Evolutionary conservation across 768 basidiomycete genomes (phyloP), one percentile per base, ranked within the genome.

Genomic region (Hydnum rufescens): DNA sequence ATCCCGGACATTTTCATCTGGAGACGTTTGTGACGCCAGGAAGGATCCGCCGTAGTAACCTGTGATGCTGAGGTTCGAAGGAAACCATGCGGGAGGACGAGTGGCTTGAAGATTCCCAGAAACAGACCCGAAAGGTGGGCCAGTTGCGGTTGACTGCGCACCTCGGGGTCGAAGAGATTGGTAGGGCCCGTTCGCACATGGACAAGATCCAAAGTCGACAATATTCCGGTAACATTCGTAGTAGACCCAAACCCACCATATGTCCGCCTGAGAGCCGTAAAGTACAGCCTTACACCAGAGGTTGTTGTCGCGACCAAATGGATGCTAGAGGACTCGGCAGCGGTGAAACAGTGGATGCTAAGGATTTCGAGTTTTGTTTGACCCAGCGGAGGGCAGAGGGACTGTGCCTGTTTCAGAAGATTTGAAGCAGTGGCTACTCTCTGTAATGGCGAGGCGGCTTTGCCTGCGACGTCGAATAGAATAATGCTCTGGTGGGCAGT

Each of bases 271-370:
- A 60, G 57, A 53, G 63, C 60, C n/a, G 62, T 58, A 62, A 95
- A 88, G 68, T 86, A 96, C 1, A 93, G 70, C 49, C 92, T 78
- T 2, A 82, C 75, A 8, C 86, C 90, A 50, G 80, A 89, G 28
- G 72, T 69, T 23, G 89, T 88, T 46, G 92, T 66, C 1, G 82
- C 88, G 48, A 95, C 69, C 5, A 97, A 71, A 53, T 86, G 84
- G 8, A 84, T 66, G 25, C 73, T 66, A 16, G 76, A 78, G 26
- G 83, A 80, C 62, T 86, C 83, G 8, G 70, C 64, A 5, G 71
- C 71, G 36, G 75, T 71, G 32, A 93, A 65, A 25, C 79, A 71
- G 62, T 90, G 82, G 43, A 93, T 63, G 23, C 73, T 68, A 29
- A 78, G 68, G 53, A 93, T 74, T 52, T 74, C 71, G 50, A 89